phyloP scores from a whole-genome alignment of 345 rosid species.

The Lepidium aucheri region DNA sequence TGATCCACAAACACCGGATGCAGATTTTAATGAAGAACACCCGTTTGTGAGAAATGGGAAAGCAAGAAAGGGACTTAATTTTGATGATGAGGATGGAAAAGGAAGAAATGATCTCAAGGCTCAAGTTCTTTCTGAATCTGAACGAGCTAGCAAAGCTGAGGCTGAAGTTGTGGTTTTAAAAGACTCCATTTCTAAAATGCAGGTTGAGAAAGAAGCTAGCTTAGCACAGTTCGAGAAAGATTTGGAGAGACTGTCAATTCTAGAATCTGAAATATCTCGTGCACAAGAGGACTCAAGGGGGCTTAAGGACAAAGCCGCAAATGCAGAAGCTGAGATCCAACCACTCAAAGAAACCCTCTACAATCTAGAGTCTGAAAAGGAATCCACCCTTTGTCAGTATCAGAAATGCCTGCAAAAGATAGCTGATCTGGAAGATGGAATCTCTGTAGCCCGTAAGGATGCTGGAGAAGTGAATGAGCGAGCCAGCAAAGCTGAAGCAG shows the following conservation, averaged over 20 bases:
- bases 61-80: slow-evolving; percentile 70
- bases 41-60: slow-evolving; percentile 39
- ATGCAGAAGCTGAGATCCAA: slow-evolving; percentile 71
- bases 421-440: slow-evolving; percentile 43
- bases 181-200: slow-evolving; percentile 62
- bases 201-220: slow-evolving; percentile 78
- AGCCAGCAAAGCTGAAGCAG: slow-evolving; percentile 51
- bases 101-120: slow-evolving; percentile 34
- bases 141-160: slow-evolving; percentile 57
- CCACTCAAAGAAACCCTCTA: slow-evolving; percentile 46
- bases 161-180: slow-evolving; percentile 54
- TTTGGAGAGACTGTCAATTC: slow-evolving; percentile 58
- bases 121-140: slow-evolving; percentile 56
- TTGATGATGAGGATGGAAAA: slow-evolving; percentile 50
- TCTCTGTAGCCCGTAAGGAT: slow-evolving; percentile 42
- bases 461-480: slow-evolving; percentile 47
- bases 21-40: slow-evolving; percentile 46
- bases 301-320: slow-evolving; percentile 51
- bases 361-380: slow-evolving; percentile 58
- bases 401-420: slow-evolving; percentile 63
- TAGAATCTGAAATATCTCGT: slow-evolving; percentile 56
- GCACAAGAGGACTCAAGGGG: slow-evolving; percentile 56
- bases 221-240: slow-evolving; percentile 53
- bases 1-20: slow-evolving; percentile 70
- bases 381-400: slow-evolving; percentile 48